Base-by-base conservation (phyloP, 495 filamentous ascomycete species). In the Aspergillus hancockii region DNA sequence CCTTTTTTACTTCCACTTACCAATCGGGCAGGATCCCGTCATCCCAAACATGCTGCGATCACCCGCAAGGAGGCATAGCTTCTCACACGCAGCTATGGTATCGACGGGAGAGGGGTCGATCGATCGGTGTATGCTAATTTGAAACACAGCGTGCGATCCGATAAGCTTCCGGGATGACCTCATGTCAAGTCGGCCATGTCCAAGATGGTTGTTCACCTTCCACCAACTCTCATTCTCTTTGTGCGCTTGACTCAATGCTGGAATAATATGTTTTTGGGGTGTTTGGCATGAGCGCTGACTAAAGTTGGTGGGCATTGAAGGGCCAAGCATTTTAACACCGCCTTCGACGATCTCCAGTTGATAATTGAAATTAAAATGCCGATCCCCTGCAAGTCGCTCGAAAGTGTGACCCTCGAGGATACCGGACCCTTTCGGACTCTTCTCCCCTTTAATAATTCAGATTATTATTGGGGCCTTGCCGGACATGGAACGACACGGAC, bases 81-180 rank as follows among this genome's bases (percentile, higher is more conserved):
- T 10, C 6, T 32, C 31, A n/a, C n/a, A n/a, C n/a, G n/a, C n/a
- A n/a, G n/a, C n/a, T n/a, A n/a, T n/a, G n/a, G n/a, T n/a, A n/a
- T n/a, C n/a, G n/a, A n/a, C n/a, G n/a, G n/a, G n/a, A n/a, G n/a
- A n/a, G n/a, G n/a, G n/a, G n/a, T n/a, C n/a, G n/a, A n/a, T n/a
- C n/a, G 31, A 6, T 32, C 10, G 31, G 6, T 32, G 31, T 10
- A 43, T 43, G 16, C 38, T 18, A n/a, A 13, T n/a, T 43, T 43
- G 38, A 43, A 43, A 43, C 38, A 43, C 13, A 14, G 14, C 14
- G 38, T 43, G 38, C 38, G 19, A 45, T 21, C n/a, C 3, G 19
- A 45, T 45, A 45, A 47, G 43, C 19, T 47, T 47, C 13, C 43
- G 43, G 43, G 43, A 23, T 47, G 43, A 47, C 23, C 43, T 23